Percentiles rank a stretch among this genome's conserved stretches.
phyloP scores from a whole-genome alignment of 768 basidiomycete genomes.

The Sistotremastrum niveocremeum region DNA sequence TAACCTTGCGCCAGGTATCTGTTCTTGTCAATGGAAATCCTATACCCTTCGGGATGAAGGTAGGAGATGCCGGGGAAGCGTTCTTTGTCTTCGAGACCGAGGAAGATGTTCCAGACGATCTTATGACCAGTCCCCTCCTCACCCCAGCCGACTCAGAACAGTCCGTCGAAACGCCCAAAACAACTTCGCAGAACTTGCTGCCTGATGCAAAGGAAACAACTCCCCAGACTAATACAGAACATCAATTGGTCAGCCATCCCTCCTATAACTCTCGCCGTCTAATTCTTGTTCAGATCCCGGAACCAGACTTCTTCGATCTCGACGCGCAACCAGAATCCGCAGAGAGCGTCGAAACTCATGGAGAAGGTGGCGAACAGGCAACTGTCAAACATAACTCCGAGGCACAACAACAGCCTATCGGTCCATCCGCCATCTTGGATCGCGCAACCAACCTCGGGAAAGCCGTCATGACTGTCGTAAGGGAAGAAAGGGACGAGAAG shows the following conservation, averaged over 20 bases:
- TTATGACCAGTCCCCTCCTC: slow-evolving; percentile 87
- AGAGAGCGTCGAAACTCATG: no score
- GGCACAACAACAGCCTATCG: neutral
- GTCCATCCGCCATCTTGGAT: slow-evolving; percentile 8
- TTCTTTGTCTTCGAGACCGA: slow-evolving; percentile 99
- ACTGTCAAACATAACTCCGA: neutral
- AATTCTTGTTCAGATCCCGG: slow-evolving; percentile 17
- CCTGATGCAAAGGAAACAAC: slow-evolving; percentile 21
- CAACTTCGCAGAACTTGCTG: slow-evolving; percentile 14
- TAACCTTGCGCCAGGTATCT: slow-evolving; percentile 46
- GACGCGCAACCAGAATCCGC: slow-evolving; percentile 28
- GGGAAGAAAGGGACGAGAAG: slow-evolving; percentile 13
- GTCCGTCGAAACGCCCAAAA: slow-evolving; percentile 9
- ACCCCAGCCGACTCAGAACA: slow-evolving; percentile 40
- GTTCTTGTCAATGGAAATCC: slow-evolving; percentile 75
- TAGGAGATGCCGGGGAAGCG: slow-evolving; percentile 95
- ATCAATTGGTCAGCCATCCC: neutral
- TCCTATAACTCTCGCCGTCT: neutral
- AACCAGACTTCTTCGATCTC: slow-evolving; percentile 81
- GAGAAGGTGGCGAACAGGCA: neutral
- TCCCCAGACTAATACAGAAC: slow-evolving; percentile 6
- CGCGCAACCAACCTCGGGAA: slow-evolving; percentile 16
- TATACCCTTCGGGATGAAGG: slow-evolving; percentile 95
- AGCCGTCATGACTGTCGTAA: slow-evolving; percentile 14
- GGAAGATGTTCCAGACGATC: slow-evolving; percentile 81